Conservation (phyloP, 1,139 yeast genomes). For the Yamadazyma triangularis region DNA sequence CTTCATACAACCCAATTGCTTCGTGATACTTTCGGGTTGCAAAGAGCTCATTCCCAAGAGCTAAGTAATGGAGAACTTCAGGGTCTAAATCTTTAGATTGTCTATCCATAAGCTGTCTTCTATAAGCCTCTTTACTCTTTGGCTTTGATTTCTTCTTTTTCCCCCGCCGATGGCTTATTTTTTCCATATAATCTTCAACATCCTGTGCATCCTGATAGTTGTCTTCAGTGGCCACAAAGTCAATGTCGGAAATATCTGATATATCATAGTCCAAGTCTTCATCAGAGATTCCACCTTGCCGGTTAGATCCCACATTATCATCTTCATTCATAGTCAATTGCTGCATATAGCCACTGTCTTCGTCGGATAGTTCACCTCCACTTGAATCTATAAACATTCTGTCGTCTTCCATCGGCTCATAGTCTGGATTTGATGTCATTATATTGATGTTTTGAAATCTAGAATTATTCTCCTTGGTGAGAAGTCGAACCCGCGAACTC, state of each 20-base stretch:
- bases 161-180: no score
- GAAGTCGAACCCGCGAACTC: no score
- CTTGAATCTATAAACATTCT: no score
- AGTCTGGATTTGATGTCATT: no score
- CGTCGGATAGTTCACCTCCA: no score
- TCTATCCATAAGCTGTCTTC: conserved; percentile 22
- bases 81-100: conserved; percentile 56
- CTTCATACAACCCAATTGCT: conserved; percentile 64
- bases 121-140: conserved; percentile 24
- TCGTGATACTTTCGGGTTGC: conserved; percentile 59
- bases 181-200: conserved; percentile 3
- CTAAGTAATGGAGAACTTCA: conserved; percentile 59
- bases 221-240: conserved; percentile 1
- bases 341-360: no score
- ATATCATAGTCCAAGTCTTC: conserved; percentile 7
- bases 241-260: conserved; percentile 6
- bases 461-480: no score
- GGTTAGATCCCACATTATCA: conserved; percentile 1
- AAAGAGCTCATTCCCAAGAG: conserved; percentile 77
- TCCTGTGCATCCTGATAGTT: conserved; percentile 1
- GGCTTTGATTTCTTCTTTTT: conserved; percentile 27
- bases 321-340: no score
- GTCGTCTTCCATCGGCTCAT: no score
- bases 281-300: conserved; percentile 1
- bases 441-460: no score